These are phyloP conservation scores for Plasmodium vinckei DNA, from an alignment of 169 alveolate species.

Conservation along the genomic window DNA sequence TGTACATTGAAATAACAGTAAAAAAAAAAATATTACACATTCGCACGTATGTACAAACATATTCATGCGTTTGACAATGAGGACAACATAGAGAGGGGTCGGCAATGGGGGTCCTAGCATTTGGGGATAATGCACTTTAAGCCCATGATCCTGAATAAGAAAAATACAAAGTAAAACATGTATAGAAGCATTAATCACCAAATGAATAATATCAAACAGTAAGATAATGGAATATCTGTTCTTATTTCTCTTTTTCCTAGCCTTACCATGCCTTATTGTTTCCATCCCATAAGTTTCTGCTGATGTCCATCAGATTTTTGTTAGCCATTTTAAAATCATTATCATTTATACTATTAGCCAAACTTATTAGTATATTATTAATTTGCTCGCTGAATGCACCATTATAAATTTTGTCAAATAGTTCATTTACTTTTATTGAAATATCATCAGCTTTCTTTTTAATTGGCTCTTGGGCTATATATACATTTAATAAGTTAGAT, in stretches of 20 bases:
- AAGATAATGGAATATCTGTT: too few species aligned
- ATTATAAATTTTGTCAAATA: constrained; percentile 80
- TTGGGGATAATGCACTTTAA: constrained; percentile 86
- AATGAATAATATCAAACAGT: too few species aligned
- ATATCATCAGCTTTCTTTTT: constrained; percentile 81
- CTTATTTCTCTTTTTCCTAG: background rate
- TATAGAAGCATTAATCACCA: background rate
- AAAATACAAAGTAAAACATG: background rate
- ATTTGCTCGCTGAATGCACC: constrained; percentile 86
- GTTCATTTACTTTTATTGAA: constrained; percentile 81
- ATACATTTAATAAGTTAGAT: constrained; percentile 47
- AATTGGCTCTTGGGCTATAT: constrained; percentile 62
- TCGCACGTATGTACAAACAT: background rate
- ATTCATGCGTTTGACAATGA: too few species aligned
- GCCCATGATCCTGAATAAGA: constrained; percentile 80
- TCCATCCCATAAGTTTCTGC: constrained; percentile 87
- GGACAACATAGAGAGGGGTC: too few species aligned
- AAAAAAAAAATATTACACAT: background rate
- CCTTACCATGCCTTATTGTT: constrained; percentile 86
- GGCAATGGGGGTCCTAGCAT: constrained; percentile 13
- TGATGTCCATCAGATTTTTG: constrained; percentile 82
- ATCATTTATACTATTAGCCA: constrained; percentile 83
- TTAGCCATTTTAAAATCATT: constrained; percentile 86
- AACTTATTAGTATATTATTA: constrained; percentile 79
- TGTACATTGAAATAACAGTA: too few species aligned